phyloP scores from a whole-genome alignment of 169 alveolate genomes.

The Cryptosporidium ubiquitum region DNA sequence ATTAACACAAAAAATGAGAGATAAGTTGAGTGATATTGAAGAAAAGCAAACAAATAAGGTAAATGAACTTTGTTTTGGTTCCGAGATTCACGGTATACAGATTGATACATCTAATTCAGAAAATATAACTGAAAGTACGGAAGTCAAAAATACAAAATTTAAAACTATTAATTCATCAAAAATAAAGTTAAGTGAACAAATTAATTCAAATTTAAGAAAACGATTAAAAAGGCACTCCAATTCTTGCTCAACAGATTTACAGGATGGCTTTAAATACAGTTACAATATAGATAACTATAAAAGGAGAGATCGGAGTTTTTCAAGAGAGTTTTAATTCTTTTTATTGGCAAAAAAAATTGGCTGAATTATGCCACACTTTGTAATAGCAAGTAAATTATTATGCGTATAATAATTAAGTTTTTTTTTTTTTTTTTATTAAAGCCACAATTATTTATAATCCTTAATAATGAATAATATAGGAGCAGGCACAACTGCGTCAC shows the following conservation, averaged over 20 bases:
- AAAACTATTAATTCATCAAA: not conserved
- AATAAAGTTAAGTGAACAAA: not conserved
- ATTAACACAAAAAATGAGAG: constrained; percentile 93
- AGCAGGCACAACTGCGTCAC: not conserved
- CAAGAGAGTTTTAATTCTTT: not conserved
- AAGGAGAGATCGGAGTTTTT: constrained; percentile 26
- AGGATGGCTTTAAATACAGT: not conserved
- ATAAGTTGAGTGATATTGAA: constrained; percentile 80
- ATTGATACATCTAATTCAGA: not conserved
- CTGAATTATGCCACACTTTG: not conserved
- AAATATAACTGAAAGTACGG: not conserved
- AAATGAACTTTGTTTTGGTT: constrained; percentile 5
- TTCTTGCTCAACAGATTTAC: not conserved
- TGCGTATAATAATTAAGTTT: not conserved
- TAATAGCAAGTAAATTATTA: constrained; percentile 1
- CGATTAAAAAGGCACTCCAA: not conserved
- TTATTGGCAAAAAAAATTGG: not conserved
- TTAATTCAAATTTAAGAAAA: not conserved
- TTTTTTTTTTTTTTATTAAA: not conserved
- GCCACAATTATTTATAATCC: not conserved
- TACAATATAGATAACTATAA: not conserved
- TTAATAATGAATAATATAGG: not conserved
- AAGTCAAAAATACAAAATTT: not conserved
- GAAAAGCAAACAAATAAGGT: constrained; percentile 34
- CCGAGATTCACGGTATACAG: not conserved